Base-by-base conservation (phyloP, 169 alveolate species). In the Hepatocystis sp. region DNA sequence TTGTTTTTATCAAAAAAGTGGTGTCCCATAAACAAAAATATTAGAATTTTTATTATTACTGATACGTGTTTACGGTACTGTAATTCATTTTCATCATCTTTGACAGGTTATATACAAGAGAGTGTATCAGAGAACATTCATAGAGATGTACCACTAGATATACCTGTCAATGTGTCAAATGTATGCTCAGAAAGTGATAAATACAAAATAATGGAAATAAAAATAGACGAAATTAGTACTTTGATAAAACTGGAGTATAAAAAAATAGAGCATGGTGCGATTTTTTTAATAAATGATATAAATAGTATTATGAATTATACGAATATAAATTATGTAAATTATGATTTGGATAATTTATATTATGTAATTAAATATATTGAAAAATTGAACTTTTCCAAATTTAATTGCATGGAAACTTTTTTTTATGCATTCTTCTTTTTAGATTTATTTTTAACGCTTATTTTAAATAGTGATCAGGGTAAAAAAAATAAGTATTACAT, bases 1-100 rank as follows among this genome's bases (percentile, higher is more conserved):
- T 46, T 42, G 27, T 71, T 71, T 46, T 32, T 71, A 3, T 58
- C 86, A 4, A 42, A 58, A 46, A 71, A 42, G 23, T 71, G 55
- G 64, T 71, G 55, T 42, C 40, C 23, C 10, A 28, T 34, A 2
- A 28, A 52, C 2, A 13, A 53, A 19, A 30, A 15, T 17, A 10
- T n/a, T 52, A 30, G 10, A n/a, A n/a, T n/a, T n/a, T n/a, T n/a
- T n/a, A n/a, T n/a, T n/a, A n/a, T n/a, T n/a, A n/a, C n/a, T n/a
- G n/a, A n/a, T n/a, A n/a, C n/a, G n/a, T n/a, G n/a, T n/a, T n/a
- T n/a, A n/a, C n/a, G n/a, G n/a, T n/a, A n/a, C n/a, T n/a, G n/a
- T n/a, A n/a, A n/a, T n/a, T n/a, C n/a, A n/a, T n/a, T n/a, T n/a
- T n/a, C n/a, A n/a, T n/a, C n/a, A n/a, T n/a, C n/a, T n/a, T n/a